A percentile compares a stretch with the other conserved stretches of the same genome.
Evolutionary conservation across 2,329 filamentous ascomycete genomes (phyloP).

Genomic region (Chaetomium sp.): DNA sequence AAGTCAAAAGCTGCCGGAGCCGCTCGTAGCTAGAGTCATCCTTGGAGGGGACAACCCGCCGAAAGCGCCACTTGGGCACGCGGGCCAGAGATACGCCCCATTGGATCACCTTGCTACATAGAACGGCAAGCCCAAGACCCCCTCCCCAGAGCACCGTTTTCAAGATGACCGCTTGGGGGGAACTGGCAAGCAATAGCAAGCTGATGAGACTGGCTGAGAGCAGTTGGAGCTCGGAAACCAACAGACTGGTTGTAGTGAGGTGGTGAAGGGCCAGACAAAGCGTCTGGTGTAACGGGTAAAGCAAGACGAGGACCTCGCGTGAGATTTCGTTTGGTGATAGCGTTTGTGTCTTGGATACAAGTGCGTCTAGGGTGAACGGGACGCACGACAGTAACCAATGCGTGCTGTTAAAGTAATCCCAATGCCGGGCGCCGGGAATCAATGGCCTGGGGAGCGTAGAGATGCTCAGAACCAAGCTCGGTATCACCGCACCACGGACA

Average conservation of each 20-base stretch:
- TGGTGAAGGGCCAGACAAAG: constrained; percentile 67
- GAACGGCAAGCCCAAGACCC: constrained; percentile 67
- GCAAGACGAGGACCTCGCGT: constrained; percentile 27
- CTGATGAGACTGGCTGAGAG: constrained; percentile 79
- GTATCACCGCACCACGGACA: constrained; percentile 57
- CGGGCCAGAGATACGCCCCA: constrained; percentile 83
- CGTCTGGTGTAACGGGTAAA: constrained; percentile 80
- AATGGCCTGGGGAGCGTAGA: constrained; percentile 67
- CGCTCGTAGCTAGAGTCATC: constrained; percentile 39
- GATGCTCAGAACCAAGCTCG: constrained; percentile 76
- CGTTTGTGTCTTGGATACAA: not conserved
- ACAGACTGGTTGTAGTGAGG: constrained; percentile 80
- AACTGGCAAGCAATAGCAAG: constrained; percentile 66
- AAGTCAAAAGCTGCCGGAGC: constrained; percentile 35
- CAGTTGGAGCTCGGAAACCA: constrained; percentile 81
- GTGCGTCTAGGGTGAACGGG: constrained; percentile 48
- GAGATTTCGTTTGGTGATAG: constrained; percentile 23
- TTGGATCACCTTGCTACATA: constrained; percentile 66
- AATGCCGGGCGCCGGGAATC: constrained; percentile 56
- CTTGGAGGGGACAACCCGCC: constrained; percentile 43
- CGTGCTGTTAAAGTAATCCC: constrained; percentile 54
- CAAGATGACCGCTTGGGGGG: constrained; percentile 77
- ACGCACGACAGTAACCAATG: constrained; percentile 75
- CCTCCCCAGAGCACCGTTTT: constrained; percentile 81
- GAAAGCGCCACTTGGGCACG: constrained; percentile 87